Evolutionary conservation across 345 rosid species (phyloP), one percentile per base, ranked within the genome.

Genomic region (Isatis tinctoria): DNA sequence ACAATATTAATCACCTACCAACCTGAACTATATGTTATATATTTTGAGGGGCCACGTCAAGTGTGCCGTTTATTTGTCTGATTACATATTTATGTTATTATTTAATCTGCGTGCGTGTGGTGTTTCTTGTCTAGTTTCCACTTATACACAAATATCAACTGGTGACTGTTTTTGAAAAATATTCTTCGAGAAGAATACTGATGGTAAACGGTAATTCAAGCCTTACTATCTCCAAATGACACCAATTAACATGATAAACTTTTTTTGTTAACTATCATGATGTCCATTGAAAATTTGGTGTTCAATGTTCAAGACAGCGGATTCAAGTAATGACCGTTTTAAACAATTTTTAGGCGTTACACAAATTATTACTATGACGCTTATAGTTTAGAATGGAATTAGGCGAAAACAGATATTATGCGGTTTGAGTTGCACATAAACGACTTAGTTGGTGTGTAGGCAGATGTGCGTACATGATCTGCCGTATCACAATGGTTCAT

Each of bases 11-110:
- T 70, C 67, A 56, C 36, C 66, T 70, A 76, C 60, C 80, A 70
- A 70, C 75, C 72, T 70, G 72, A 70, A 76, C 67, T 76, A 63
- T 68, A 33, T 75, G 65, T 61, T 75, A 69, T 53, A 70, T 57
- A 47, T 36, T 56, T 70, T 5, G 27, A 76, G 67, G 80, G 67
- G 61, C 67, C 75, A 64, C 75, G 66, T 57, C 67, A 76, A 63
- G 53, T 64, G 39, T 70, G 67, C 65, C 45, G 67, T 54, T 57
- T 70, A 18, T 54, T 63, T 67, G 32, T 69, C 44, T 54, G 59
- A 17, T 76, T 37, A 49, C 22, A 26, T 22, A 20, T 37, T 26
- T 24, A 26, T 26, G 22, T 36, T 18, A 12, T 43, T 63, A 10
- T 41, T 54, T 63, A 69, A 37, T 28, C 28, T 70, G 14, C 58